Evolutionary conservation across 1,284 basidiomycete genomes (phyloP).

Genomic region (Mycosarcoma maydis): DNA sequence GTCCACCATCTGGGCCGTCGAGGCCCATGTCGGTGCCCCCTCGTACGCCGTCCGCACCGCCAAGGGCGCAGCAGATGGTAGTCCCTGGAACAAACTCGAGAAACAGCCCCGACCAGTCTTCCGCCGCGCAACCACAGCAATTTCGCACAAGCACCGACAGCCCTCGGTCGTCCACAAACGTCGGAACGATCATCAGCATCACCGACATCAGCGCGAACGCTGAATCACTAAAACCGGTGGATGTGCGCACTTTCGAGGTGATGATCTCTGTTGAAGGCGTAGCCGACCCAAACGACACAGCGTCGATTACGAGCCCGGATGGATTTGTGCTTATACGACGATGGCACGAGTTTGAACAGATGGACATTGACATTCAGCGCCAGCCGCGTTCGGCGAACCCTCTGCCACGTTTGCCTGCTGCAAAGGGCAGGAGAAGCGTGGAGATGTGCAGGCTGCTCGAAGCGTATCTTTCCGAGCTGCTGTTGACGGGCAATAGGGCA

Average conservation of each 20-base stretch:
- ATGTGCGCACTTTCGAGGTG: constrained; percentile 53
- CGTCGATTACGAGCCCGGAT: constrained; percentile 26
- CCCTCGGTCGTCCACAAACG: neutral
- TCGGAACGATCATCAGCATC: constrained; percentile 28
- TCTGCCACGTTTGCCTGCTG: constrained; percentile 41
- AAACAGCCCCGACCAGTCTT: constrained; percentile 6
- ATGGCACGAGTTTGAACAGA: constrained; percentile 62
- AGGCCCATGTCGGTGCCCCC: constrained; percentile 46
- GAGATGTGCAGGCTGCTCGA: constrained; percentile 49
- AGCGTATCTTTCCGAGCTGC: constrained; percentile 48
- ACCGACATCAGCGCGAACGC: constrained; percentile 60
- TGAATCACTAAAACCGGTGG: constrained; percentile 44
- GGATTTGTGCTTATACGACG: constrained; percentile 61
- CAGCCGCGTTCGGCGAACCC: constrained; percentile 40
- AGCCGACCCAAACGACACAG: constrained; percentile 7
- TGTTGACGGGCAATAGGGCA: constrained; percentile 26
- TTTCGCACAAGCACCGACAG: constrained; percentile 8
- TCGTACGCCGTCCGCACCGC: constrained; percentile 32
- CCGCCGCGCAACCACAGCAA: neutral
- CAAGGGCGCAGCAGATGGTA: constrained; percentile 24
- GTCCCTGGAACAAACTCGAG: constrained; percentile 9
- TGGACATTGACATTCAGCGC: constrained; percentile 54
- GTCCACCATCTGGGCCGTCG: constrained; percentile 32
- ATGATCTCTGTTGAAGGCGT: constrained; percentile 61
- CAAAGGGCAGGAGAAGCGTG: constrained; percentile 45